Base-by-base conservation (phyloP, 805 yeast genomes). In the Candida ipomoeae region DNA sequence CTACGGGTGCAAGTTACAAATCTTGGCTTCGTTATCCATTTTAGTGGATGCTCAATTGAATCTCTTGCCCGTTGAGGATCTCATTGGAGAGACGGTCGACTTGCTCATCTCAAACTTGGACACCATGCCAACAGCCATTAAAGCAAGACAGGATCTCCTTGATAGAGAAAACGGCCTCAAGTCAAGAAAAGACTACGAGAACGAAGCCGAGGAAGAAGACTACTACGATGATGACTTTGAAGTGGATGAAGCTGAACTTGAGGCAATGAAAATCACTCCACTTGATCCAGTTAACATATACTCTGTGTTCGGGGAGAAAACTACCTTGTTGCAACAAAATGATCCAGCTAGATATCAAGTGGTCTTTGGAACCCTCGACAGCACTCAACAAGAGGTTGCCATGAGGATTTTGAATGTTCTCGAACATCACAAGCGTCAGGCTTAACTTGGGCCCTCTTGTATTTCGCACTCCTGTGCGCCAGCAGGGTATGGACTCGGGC, bases 251-350 rank as follows among this genome's bases (percentile, higher is more conserved):
- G 94, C 87, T 7, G 75, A 87, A 41, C 83, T 84, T 42, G 97
- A 91, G 62, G 96, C 96, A 8, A 73, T 87, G 62, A 80, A 87
- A 23, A 85, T 84, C 56, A 85, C 92, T 1, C 84, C 95, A 3
- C 75, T 94, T 44, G 97, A 92, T 62, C 71, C 75, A 39, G 69
- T 90, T 45, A 87, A 92, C 62, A 84, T 87, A 3, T 89, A 83
- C 66, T 74, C 75, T 14, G 79, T 81, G 2, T 83, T 90, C 66
- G 81, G 83, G 50, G 77, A 79, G 17, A 76, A 80, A 17, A 67
- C 88, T 15, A 52, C 71, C 3, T 61, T 64, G 1, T 62, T 87
- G 18, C 84, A 82, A 58, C 74, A 70, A 31, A 62, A 66, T 7
- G 82, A 83, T 54, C 65, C 69, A 0, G 59, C 61, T 14, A 74